Evolutionary conservation across 2,329 filamentous ascomycete species (phyloP), one percentile per base, ranked within the genome.

Genomic region (Cladophialophora immunda): DNA sequence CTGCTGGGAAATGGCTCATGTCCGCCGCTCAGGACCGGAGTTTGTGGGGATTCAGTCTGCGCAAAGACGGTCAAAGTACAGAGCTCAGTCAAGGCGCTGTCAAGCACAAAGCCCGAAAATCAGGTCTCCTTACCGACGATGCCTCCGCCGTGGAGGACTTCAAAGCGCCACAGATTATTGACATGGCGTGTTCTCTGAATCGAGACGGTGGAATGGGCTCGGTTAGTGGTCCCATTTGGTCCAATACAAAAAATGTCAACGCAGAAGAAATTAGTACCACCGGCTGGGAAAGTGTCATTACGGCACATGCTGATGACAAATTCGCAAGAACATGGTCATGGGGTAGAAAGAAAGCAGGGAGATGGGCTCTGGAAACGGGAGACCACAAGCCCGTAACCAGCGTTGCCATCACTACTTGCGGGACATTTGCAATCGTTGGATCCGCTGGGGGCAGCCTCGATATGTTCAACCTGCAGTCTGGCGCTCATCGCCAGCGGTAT

Each of bases 401-500:
- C 61, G 93, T 99, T 22, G 87, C 93, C 11, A 90, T 99, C 67
- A 97, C 92, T 62, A 87, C 92, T 1, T 99, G 95, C 74, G 95
- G 95, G 64, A 97, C 92, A 1, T 99, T 99, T 82, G 94, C 94
- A 2, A 81, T 98, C 4, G 85, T 99, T 25, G 95, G 95, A 1
- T 97, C 94, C 0, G 88, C 88, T 32, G 89, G 86, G 41, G 95
- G 95, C 50, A 87, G 89, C 36, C 89, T 99, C 64, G 93, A 97
- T 77, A 94, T 97, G 90, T 98, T 92, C 86, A 99, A 99, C 77
- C 83, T 99, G 66, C 95, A 99, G 78, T 98, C 95, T 53, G 95
- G 95, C 53, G 83, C 90, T 22, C 92, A 96, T 78, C 89, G 94
- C 65, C 93, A 96, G 75, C 88, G 91, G 19, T 99, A 97, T 78